Conservation (phyloP, 306 rosid genomes). For the Malus fusca region DNA sequence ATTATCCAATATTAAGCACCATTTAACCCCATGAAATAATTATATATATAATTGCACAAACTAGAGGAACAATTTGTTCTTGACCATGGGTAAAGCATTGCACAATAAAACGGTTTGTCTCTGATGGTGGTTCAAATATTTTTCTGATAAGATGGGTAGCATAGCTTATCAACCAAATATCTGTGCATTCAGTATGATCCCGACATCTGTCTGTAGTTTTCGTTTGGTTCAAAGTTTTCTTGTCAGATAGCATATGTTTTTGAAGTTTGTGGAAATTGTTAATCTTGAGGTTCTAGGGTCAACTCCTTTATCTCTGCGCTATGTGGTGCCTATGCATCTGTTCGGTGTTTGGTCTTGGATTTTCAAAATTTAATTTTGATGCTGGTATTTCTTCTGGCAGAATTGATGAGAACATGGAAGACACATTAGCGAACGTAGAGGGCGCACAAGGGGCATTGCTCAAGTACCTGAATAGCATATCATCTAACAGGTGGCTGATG, state of each 20-base stretch:
- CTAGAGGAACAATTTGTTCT: not conserved
- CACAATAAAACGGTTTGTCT: no score
- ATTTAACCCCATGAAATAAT: not conserved
- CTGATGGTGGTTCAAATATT: not conserved
- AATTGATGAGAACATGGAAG: slow-evolving; percentile 98
- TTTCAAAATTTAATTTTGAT: not conserved
- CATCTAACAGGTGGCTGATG: slow-evolving; percentile 99
- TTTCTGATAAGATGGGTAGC: not conserved
- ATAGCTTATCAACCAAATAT: not conserved
- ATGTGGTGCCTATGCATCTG: not conserved
- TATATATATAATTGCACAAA: not conserved
- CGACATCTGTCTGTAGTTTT: not conserved
- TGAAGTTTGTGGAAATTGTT: not conserved
- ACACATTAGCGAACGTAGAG: slow-evolving; percentile 80
- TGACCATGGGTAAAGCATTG: not conserved
- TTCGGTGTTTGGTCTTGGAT: not conserved
- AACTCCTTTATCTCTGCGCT: not conserved
- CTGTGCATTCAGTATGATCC: not conserved
- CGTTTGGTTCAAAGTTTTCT: not conserved
- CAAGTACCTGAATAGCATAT: slow-evolving; percentile 90
- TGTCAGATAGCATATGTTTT: not conserved
- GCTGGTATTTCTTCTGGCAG: slow-evolving; percentile 30
- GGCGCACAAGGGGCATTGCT: slow-evolving; percentile 89
- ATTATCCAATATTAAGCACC: not conserved
- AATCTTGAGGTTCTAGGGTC: not conserved